These are phyloP conservation scores for Mycena polygramma DNA, from an alignment of 768 basidiomycete genomes.

Conservation along the genomic window DNA sequence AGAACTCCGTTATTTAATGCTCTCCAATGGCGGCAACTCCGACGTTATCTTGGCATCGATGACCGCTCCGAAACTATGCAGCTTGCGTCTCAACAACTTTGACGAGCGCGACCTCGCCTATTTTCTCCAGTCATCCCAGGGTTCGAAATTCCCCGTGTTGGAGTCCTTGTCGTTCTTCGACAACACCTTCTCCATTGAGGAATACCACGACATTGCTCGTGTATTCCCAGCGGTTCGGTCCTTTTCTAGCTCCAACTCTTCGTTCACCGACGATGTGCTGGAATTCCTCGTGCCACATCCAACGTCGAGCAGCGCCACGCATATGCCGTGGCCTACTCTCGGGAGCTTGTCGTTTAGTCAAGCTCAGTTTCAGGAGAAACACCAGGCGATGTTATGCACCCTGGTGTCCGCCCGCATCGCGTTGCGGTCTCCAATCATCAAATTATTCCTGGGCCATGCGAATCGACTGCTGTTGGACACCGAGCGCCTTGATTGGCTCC, in stretches of 20 bases:
- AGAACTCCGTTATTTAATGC: slow-evolving; percentile 30
- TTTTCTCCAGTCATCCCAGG: slow-evolving; percentile 31
- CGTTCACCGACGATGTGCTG: slow-evolving; percentile 32
- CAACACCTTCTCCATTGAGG: slow-evolving; percentile 21
- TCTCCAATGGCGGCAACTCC: slow-evolving; percentile 33
- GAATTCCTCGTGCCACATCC: slow-evolving; percentile 31
- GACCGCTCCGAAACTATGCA: slow-evolving; percentile 31
- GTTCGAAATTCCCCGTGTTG: slow-evolving; percentile 32
- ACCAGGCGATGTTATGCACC: slow-evolving; percentile 34
- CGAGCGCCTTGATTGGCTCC: slow-evolving; percentile 30
- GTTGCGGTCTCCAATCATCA: slow-evolving; percentile 24
- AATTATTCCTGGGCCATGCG: slow-evolving; percentile 31
- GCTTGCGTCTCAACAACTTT: slow-evolving; percentile 29
- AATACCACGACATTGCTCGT: slow-evolving; percentile 33
- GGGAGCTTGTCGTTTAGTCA: slow-evolving; percentile 22
- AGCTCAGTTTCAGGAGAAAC: slow-evolving; percentile 35
- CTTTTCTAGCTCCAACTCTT: slow-evolving; percentile 29
- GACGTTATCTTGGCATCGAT: slow-evolving; percentile 29
- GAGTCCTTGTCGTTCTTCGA: slow-evolving; percentile 29
- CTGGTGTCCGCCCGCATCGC: slow-evolving; percentile 30
- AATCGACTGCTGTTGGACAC: slow-evolving; percentile 33
- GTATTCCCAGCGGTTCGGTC: slow-evolving; percentile 31
- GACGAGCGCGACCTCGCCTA: slow-evolving; percentile 33
- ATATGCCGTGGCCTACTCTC: slow-evolving; percentile 35
- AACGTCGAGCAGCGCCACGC: slow-evolving; percentile 20